Percentiles rank a stretch among this genome's conserved stretches.
Evolutionary conservation across 306 rosid species (phyloP).

Genomic region (Lathyrus sativus): DNA sequence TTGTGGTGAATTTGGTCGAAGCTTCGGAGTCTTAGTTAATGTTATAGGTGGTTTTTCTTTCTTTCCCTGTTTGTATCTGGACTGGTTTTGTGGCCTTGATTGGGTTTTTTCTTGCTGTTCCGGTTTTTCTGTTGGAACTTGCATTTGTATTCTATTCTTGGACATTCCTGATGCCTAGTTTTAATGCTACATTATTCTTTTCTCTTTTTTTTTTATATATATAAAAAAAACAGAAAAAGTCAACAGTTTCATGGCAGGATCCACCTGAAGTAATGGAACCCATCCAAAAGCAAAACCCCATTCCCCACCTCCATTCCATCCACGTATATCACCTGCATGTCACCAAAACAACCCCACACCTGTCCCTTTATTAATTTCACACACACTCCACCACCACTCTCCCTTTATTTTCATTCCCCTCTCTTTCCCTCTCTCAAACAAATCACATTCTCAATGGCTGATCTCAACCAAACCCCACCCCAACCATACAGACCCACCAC

Average conservation of each 20-base stretch:
- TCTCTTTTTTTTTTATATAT: no score
- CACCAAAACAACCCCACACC: background rate
- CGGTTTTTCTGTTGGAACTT: no score
- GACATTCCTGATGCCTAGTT: no score
- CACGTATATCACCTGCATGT: conserved; percentile 6
- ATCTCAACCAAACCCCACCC: conserved; percentile 42
- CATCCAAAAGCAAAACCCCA: conserved; percentile 1
- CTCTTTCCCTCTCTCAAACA: background rate
- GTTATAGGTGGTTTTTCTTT: no score
- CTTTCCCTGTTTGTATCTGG: no score
- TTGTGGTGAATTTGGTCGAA: no score
- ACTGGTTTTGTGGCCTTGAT: no score
- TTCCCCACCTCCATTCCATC: conserved; percentile 3
- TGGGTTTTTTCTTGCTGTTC: no score
- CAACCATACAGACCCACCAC: conserved; percentile 15
- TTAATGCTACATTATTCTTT: no score
- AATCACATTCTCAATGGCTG: conserved; percentile 45
- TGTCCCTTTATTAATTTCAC: conserved; percentile 8
- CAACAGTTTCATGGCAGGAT: background rate
- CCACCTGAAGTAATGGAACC: background rate
- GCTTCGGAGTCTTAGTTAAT: no score
- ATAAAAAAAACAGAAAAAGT: background rate
- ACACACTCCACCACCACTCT: background rate
- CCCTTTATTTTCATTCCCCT: background rate
- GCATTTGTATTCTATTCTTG: no score